Percentiles rank a stretch among this genome's conserved stretches.
phyloP scores from a whole-genome alignment of 306 rosid genomes.

The Cicer yamashitae region DNA sequence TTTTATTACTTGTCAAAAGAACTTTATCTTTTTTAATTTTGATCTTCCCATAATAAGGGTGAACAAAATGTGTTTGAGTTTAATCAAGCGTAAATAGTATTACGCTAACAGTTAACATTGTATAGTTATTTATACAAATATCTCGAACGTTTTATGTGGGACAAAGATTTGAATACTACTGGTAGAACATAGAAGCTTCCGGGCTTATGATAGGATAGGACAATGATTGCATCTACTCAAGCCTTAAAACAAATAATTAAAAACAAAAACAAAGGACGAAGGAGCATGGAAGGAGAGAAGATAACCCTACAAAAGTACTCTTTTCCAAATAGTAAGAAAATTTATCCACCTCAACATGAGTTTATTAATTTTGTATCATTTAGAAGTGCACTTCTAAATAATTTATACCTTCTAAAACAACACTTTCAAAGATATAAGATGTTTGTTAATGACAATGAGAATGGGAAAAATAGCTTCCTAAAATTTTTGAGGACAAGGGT shows the following conservation, averaged over 20 bases:
- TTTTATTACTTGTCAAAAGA: not conserved
- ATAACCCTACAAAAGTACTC: constrained; percentile 34
- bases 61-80: not conserved
- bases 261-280: constrained; percentile 19
- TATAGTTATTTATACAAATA: not conserved
- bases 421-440: no score
- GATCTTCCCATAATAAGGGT: not conserved
- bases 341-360: no score
- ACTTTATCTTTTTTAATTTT: not conserved
- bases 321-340: constrained; percentile 24
- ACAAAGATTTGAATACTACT: constrained; percentile 13
- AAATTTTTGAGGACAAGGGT: constrained; percentile 2
- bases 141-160: constrained; percentile 25
- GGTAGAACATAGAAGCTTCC: constrained; percentile 40
- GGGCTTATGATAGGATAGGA: constrained; percentile 30
- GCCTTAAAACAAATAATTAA: not conserved
- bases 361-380: no score
- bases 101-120: no score
- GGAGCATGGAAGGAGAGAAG: constrained; percentile 18
- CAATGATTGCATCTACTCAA: constrained; percentile 12
- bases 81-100: no score
- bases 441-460: no score
- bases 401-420: no score
- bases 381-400: no score
- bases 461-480: not conserved